These are phyloP conservation scores for Rauvolfia tetraphylla DNA, from an alignment of 257 asterid species.

Conservation along the genomic window DNA sequence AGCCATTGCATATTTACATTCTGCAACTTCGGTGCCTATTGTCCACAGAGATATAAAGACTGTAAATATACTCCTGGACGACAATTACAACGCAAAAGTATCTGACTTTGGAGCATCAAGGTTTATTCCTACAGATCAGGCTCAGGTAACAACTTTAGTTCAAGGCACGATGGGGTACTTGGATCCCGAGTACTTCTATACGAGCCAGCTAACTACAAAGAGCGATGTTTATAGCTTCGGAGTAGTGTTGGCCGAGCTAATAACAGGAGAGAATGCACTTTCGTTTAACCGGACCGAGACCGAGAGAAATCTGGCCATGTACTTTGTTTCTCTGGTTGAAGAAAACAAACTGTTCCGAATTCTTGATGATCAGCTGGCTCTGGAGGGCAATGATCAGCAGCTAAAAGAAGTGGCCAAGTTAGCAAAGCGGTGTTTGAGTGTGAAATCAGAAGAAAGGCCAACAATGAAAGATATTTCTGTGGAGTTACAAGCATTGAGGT, in stretches of 20 bases:
- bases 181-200: no score
- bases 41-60: conserved; percentile 1
- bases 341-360: background rate
- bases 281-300: background rate
- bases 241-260: background rate
- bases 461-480: no score
- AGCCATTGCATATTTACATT: conserved; percentile 5
- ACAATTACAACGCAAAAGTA: background rate
- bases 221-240: no score
- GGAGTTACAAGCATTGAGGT: no score
- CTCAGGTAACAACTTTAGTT: conserved; percentile 3
- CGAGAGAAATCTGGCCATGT: no score
- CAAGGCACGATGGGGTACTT: no score
- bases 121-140: background rate
- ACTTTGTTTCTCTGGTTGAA: no score
- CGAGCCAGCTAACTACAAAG: no score
- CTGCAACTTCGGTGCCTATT: background rate
- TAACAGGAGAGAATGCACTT: conserved; percentile 1
- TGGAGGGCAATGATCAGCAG: background rate
- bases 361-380: background rate
- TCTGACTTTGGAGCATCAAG: conserved; percentile 2
- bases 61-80: conserved; percentile 1
- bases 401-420: background rate
- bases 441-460: no score
- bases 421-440: no score